These are phyloP conservation scores for Cystobasidium tubakii DNA, from an alignment of 768 basidiomycete genomes.

Conservation along the genomic window DNA sequence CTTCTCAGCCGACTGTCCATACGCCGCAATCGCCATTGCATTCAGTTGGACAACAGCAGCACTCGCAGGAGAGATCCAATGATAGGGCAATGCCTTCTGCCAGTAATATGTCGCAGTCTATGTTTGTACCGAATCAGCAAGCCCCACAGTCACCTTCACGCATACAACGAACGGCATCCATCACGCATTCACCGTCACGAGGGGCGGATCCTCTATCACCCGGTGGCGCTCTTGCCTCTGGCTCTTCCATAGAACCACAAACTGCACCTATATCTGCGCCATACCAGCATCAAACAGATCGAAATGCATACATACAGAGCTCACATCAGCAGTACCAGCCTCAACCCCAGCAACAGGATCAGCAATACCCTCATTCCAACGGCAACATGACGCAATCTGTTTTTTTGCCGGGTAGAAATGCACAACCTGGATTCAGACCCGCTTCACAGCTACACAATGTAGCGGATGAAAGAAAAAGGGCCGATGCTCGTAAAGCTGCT, in stretches of 20 bases:
- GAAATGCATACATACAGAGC: background rate
- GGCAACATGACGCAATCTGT: slow-evolving; percentile 28
- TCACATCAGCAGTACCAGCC: background rate
- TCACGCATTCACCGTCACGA: background rate
- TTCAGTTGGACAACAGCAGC: background rate
- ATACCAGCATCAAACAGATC: background rate
- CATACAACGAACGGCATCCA: background rate
- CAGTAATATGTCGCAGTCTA: background rate
- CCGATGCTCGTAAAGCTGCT: slow-evolving; percentile 34
- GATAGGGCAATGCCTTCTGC: background rate
- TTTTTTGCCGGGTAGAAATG: slow-evolving; percentile 32
- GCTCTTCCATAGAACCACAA: background rate
- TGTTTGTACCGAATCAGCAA: background rate
- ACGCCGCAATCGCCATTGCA: background rate
- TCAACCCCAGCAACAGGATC: background rate
- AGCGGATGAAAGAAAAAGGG: slow-evolving; percentile 37
- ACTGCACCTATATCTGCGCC: background rate
- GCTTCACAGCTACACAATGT: background rate
- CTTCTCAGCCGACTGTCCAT: slow-evolving; percentile 8
- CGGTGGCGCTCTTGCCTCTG: background rate
- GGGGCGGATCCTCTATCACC: background rate
- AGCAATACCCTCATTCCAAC: background rate
- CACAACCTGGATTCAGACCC: slow-evolving; percentile 13
- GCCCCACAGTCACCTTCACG: slow-evolving; percentile 7
- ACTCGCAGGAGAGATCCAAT: background rate